phyloP scores from a whole-genome alignment of 2,329 filamentous ascomycete species.

The Neocucurbitaria cava region DNA sequence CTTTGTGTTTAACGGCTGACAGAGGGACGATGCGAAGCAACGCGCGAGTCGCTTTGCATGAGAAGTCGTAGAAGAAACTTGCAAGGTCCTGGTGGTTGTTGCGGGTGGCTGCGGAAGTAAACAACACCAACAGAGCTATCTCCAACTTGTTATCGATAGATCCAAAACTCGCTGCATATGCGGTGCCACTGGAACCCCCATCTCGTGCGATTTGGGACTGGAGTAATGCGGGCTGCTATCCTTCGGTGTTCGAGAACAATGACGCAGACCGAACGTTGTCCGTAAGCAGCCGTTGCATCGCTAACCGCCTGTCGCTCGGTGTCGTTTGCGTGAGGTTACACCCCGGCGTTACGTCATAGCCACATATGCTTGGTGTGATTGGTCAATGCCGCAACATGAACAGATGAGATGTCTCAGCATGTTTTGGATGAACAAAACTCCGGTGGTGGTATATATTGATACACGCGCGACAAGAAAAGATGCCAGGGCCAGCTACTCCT shows the following conservation, averaged over 20 bases:
- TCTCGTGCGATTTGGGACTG: constrained; percentile 4
- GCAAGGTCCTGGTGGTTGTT: constrained; percentile 3
- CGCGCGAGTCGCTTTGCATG: neutral
- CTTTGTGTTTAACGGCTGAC: neutral
- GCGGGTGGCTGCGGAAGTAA: constrained; percentile 24
- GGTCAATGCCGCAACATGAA: neutral
- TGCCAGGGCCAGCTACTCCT: too few relatives aligned
- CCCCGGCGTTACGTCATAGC: constrained; percentile 12
- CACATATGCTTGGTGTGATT: neutral
- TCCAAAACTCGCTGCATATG: constrained; percentile 8
- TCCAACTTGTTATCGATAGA: constrained; percentile 9
- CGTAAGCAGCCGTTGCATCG: constrained; percentile 5
- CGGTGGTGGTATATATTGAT: neutral
- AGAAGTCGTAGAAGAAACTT: neutral
- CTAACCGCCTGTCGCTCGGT: neutral
- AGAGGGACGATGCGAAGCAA: neutral
- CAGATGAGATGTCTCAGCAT: neutral
- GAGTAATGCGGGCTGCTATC: neutral
- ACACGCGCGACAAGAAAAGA: neutral
- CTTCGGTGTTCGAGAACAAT: constrained; percentile 1
- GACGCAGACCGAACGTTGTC: constrained; percentile 3
- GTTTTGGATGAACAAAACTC: neutral
- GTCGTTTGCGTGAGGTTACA: constrained; percentile 6
- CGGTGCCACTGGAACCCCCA: constrained; percentile 6
- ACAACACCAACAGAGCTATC: constrained; percentile 8